Evolutionary conservation across 176 grass and related monocot genomes (phyloP), one percentile per base, ranked within the genome.

Genomic region (Carex cristatella): DNA sequence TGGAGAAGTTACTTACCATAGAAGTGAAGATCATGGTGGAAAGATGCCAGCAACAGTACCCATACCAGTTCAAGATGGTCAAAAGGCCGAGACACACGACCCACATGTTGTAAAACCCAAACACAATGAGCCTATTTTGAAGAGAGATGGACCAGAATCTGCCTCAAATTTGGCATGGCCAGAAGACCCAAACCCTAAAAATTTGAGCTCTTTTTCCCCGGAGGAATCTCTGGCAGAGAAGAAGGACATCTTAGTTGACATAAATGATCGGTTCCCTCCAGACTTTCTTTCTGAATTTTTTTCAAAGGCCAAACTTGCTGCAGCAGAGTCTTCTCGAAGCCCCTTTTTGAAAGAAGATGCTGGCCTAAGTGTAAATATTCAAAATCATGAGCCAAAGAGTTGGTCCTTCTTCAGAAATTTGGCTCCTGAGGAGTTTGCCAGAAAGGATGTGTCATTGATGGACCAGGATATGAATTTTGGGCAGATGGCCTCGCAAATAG

Each of bases 331-430:
- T 79, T 90, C 91, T 86, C 88, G 69, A 81, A 85, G 68, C 79
- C 85, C 88, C 74, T 91, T 94, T 64, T 72, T 13, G 51, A 90
- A 90, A 56, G 89, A 87, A 87, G 97, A 99, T 68, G 70, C 88
- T 88, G 90, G 92, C 30, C 88, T 90, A 75, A 99, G 93, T 86
- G 66, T 97, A 86, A 94, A 94, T 79, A 89, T 94, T 82, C 87
- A 85, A 83, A 92, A 97, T 61, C 88, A 94, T 92, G 97, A 96
- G 56, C 91, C 91, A 79, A 85, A 99, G 48, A 68, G 84, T 6
- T 99, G 97, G 97, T 96, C 93, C 81, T 99, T 94, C 78, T 99
- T 99, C 86, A 99, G 97, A 95, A 94, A 96, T 68, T 79, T 97
- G 61, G 94, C 94, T 16, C 90, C 90, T 37, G 63, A 88, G n/a